These are phyloP conservation scores for Harringtonia aguacate DNA, from an alignment of 2,329 filamentous ascomycete genomes.

Conservation along the genomic window DNA sequence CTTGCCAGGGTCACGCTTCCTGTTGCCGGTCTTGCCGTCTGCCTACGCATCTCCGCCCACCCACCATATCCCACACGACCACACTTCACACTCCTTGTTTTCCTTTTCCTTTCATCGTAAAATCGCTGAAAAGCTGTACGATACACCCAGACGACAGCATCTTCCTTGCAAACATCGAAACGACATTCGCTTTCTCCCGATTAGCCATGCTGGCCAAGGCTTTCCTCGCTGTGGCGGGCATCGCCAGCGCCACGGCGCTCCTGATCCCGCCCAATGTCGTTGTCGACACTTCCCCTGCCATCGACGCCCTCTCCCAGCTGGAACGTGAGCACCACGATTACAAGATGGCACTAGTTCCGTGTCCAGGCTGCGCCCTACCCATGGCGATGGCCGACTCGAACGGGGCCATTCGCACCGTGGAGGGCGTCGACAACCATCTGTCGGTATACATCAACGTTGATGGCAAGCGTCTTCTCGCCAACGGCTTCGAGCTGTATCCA, in stretches of 20 bases:
- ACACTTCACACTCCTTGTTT: neutral
- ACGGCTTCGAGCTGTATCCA: no score
- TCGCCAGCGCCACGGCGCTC: constrained; percentile 32
- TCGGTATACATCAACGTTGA: no score
- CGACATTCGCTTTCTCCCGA: neutral
- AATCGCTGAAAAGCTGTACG: neutral
- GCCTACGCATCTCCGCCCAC: neutral
- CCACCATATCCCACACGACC: no score
- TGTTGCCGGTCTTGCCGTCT: neutral
- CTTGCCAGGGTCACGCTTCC: no score
- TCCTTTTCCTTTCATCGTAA: neutral
- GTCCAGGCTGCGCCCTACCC: no score
- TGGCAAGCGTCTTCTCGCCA: no score
- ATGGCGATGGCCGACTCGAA: no score
- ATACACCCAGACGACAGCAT: neutral
- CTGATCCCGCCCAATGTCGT: constrained; percentile 40
- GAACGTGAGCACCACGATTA: neutral
- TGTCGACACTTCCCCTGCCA: constrained; percentile 20
- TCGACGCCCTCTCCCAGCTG: neutral
- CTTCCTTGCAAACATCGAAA: neutral
- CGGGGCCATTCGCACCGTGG: no score
- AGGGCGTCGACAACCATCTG: no score
- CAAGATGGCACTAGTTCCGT: neutral
- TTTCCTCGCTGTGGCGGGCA: constrained; percentile 31
- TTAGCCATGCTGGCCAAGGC: constrained; percentile 27